Conservation (phyloP, 2,329 filamentous ascomycete genomes). For the Fulvia fulva region DNA sequence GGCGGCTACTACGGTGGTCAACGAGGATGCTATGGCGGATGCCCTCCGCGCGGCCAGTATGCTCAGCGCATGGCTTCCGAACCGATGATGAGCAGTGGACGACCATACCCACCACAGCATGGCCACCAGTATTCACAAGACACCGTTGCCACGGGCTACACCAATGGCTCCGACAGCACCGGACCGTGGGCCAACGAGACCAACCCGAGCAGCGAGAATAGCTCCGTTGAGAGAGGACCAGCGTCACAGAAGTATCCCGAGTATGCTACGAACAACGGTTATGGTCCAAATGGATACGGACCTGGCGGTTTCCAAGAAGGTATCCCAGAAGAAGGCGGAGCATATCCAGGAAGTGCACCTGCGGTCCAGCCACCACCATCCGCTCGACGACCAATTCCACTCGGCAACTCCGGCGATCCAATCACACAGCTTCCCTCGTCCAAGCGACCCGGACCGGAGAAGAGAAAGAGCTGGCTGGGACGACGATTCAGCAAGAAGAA, state of each 20-base stretch:
- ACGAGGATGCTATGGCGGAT: slow-evolving; percentile 29
- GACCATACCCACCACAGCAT: slow-evolving; percentile 41
- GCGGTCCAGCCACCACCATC: slow-evolving; percentile 25
- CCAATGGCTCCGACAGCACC: slow-evolving; percentile 63
- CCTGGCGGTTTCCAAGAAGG: slow-evolving; percentile 39
- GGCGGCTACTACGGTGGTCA: slow-evolving; percentile 41
- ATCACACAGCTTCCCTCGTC: slow-evolving; percentile 23
- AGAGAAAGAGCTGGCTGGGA: slow-evolving; percentile 88
- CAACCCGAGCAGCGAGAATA: slow-evolving; percentile 90
- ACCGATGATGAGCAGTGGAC: slow-evolving; percentile 37
- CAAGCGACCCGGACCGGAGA: slow-evolving; percentile 49
- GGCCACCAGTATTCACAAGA: slow-evolving; percentile 77
- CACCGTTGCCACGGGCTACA: slow-evolving; percentile 74
- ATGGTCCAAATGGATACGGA: slow-evolving; percentile 24
- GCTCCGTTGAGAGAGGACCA: slow-evolving; percentile 65
- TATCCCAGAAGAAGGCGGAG: slow-evolving; percentile 37
- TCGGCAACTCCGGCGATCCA: slow-evolving; percentile 20
- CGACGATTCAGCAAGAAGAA: slow-evolving; percentile 69
- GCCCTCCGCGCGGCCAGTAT: slow-evolving; percentile 38
- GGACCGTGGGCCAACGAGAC: slow-evolving; percentile 78
- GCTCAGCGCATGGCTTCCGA: slow-evolving; percentile 43
- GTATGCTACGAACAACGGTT: slow-evolving; percentile 54
- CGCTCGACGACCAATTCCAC: slow-evolving; percentile 30
- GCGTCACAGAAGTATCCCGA: slow-evolving; percentile 40
- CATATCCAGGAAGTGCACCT: slow-evolving; percentile 20